A percentile compares a stretch with the other conserved stretches of the same genome.
Evolutionary conservation across 2,329 filamentous ascomycete species (phyloP).

Genomic region (Cryphonectria radicalis): DNA sequence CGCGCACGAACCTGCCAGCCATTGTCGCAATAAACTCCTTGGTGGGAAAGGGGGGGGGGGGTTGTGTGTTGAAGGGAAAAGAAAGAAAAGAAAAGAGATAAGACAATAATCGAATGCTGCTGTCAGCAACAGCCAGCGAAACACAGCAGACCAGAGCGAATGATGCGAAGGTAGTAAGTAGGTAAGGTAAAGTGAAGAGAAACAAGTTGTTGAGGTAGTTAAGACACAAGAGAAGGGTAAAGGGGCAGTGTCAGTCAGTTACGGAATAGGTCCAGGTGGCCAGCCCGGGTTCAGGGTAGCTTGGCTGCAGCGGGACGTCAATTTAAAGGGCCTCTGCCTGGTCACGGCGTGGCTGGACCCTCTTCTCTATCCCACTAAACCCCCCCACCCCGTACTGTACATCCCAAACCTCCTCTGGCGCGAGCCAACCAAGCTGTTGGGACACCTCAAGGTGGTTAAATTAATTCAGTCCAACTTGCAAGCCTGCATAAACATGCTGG

Average conservation of each 20-base stretch:
- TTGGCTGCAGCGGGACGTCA: conserved; percentile 7
- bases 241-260: conserved; percentile 15
- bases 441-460: background rate
- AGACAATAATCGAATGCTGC: conserved; percentile 9
- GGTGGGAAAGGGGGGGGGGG: background rate
- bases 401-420: background rate
- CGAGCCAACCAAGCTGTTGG: background rate
- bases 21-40: conserved; percentile 42
- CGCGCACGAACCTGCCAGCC: conserved; percentile 68
- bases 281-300: background rate
- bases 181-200: background rate
- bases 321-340: conserved; percentile 4
- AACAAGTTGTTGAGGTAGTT: conserved; percentile 4
- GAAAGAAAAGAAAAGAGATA: conserved; percentile 1
- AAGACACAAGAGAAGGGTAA: conserved; percentile 1
- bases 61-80: background rate
- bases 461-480: background rate
- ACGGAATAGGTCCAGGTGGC: conserved; percentile 8
- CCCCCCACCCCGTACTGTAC: background rate
- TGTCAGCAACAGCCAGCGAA: conserved; percentile 7
- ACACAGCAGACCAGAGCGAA: background rate
- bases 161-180: background rate
- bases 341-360: background rate
- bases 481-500: background rate
- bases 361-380: background rate